A percentile compares a stretch with the other conserved stretches of the same genome.
Evolutionary conservation across 345 rosid species (phyloP).

Genomic region (Turnera subulata): DNA sequence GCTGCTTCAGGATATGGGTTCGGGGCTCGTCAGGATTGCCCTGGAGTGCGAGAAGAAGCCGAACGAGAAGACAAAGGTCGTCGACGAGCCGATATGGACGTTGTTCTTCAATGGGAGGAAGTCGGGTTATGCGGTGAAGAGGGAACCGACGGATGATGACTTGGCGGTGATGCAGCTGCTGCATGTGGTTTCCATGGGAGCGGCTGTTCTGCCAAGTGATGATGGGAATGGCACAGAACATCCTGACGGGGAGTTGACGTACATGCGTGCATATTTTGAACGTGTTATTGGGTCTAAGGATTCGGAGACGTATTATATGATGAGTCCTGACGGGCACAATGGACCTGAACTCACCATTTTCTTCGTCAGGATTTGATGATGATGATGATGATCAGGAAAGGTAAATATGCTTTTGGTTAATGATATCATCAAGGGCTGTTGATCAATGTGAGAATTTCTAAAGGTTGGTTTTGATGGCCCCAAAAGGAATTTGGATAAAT

Average conservation of each 20-base stretch:
- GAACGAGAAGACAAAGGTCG: slow-evolving; percentile 51
- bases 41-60: slow-evolving; percentile 76
- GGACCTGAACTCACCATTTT: slow-evolving; percentile 68
- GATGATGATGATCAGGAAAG: too few species aligned
- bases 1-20: slow-evolving; percentile 65
- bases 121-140: slow-evolving; percentile 73
- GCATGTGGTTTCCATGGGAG: slow-evolving; percentile 76
- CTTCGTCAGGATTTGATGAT: slow-evolving; percentile 52
- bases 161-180: slow-evolving; percentile 64
- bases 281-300: slow-evolving; percentile 74
- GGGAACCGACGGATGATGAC: slow-evolving; percentile 74
- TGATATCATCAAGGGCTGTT: too few species aligned
- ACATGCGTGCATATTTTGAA: slow-evolving; percentile 61
- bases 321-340: slow-evolving; percentile 62
- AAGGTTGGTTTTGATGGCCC: too few species aligned
- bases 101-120: slow-evolving; percentile 70
- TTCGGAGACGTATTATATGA: slow-evolving; percentile 85
- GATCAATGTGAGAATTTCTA: too few species aligned
- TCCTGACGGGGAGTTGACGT: slow-evolving; percentile 62
- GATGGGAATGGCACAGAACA: slow-evolving; percentile 16
- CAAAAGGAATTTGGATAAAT: too few species aligned
- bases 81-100: slow-evolving; percentile 73
- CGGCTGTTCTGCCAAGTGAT: slow-evolving; percentile 57
- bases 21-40: slow-evolving; percentile 66
- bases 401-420: too few species aligned